Percentiles rank a stretch among this genome's conserved stretches.
Conservation (phyloP, 495 filamentous ascomycete genomes). For the Massariosphaeria phaeospora region DNA sequence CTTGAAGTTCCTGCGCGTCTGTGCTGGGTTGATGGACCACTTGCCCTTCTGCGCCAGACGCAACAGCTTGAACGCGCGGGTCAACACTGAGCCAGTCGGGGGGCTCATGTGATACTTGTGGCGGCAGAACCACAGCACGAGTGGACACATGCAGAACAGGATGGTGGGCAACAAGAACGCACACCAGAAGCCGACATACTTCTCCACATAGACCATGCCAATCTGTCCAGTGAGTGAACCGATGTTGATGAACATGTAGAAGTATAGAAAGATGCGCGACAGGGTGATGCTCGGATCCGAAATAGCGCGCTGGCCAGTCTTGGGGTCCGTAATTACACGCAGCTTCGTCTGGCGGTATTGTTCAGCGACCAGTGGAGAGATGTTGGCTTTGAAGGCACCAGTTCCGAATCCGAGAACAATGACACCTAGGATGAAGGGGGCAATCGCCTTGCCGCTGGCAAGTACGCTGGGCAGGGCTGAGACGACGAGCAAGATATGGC, state of each 20-base stretch:
- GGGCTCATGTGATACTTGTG: slow-evolving; percentile 54
- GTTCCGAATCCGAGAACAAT: slow-evolving; percentile 61
- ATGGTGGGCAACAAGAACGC: slow-evolving; percentile 45
- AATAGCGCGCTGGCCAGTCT: slow-evolving; percentile 51
- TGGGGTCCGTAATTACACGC: slow-evolving; percentile 21
- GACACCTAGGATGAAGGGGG: slow-evolving; percentile 56
- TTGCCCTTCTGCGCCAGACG: slow-evolving; percentile 56
- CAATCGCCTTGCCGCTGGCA: slow-evolving; percentile 51
- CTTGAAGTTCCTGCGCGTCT: slow-evolving; percentile 52
- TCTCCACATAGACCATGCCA: slow-evolving; percentile 62
- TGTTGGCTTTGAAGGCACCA: slow-evolving; percentile 62
- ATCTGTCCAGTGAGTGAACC: slow-evolving; percentile 54
- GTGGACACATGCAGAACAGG: slow-evolving; percentile 54
- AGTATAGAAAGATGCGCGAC: slow-evolving; percentile 56
- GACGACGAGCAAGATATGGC: slow-evolving; percentile 62
- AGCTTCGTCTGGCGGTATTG: slow-evolving; percentile 46
- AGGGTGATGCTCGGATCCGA: slow-evolving; percentile 64
- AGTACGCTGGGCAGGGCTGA: slow-evolving; percentile 62
- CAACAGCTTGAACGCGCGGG: slow-evolving; percentile 54
- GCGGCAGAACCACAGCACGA: slow-evolving; percentile 57
- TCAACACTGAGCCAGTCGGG: slow-evolving; percentile 61
- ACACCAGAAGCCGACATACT: slow-evolving; percentile 76
- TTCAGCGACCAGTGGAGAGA: slow-evolving; percentile 58
- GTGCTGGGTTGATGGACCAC: slow-evolving; percentile 51
- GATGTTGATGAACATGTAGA: slow-evolving; percentile 67